Evolutionary conservation across 1,139 yeast genomes (phyloP).

Genomic region (Lipomyces yarrowii): DNA sequence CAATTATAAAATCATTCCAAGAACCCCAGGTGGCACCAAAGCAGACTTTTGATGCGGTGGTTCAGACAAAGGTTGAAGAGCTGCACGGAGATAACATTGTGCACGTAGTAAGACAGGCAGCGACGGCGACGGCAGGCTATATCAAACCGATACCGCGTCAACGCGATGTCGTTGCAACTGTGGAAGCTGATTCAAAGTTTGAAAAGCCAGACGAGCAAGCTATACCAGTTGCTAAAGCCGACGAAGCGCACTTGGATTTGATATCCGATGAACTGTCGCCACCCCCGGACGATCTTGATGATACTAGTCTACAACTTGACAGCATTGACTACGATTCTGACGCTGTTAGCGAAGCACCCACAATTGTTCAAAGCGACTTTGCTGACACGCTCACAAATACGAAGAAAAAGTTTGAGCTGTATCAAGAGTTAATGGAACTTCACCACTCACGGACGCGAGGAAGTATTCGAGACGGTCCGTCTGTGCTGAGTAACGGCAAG

Average conservation of each 20-base stretch:
- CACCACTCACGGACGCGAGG: conserved; percentile 26
- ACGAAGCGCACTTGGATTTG: neutral
- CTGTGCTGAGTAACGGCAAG: neutral
- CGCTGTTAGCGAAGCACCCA: conserved; percentile 26
- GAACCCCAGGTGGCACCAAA: neutral
- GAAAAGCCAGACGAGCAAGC: neutral
- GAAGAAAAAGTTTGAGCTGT: conserved; percentile 12
- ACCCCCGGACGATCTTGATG: neutral
- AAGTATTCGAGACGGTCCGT: neutral
- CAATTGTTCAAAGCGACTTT: conserved; percentile 16
- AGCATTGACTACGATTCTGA: conserved; percentile 21
- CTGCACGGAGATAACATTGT: neutral
- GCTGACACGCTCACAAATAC: conserved; percentile 6
- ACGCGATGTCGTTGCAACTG: neutral
- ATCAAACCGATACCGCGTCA: neutral
- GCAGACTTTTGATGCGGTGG: neutral
- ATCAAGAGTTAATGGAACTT: conserved; percentile 23
- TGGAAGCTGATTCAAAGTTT: neutral
- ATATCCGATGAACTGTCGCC: neutral
- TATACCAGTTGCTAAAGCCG: neutral
- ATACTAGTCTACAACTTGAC: conserved; percentile 1
- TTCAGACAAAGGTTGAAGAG: neutral
- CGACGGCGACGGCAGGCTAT: neutral
- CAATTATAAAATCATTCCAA: neutral
- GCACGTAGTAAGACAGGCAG: neutral